These are phyloP conservation scores for Platismatia glauca DNA, from an alignment of 495 filamentous ascomycete genomes.

Conservation along the genomic window DNA sequence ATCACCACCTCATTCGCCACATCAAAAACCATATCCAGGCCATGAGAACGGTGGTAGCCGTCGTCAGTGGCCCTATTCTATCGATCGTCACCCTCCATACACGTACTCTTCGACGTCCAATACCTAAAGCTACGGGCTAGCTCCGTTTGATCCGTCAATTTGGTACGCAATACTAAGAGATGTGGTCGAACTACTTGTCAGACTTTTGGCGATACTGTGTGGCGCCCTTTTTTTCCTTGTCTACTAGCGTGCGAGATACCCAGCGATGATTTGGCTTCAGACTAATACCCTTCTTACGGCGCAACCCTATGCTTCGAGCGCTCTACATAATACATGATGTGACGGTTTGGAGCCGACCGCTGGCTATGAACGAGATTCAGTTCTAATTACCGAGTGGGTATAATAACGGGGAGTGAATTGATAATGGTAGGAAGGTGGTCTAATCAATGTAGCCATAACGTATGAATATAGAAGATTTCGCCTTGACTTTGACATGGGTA, in stretches of 20 bases:
- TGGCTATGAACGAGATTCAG: not conserved
- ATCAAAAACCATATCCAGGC: not conserved
- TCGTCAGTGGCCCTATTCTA: not conserved
- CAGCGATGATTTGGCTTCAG: slow-evolving; percentile 15
- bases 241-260: slow-evolving; percentile 14
- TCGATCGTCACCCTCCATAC: not conserved
- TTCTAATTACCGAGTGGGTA: not conserved
- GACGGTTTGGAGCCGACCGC: slow-evolving; percentile 1
- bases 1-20: not conserved
- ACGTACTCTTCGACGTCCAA: not conserved
- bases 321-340: slow-evolving; percentile 5
- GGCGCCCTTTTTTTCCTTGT: slow-evolving; percentile 4
- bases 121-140: not conserved
- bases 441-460: not conserved
- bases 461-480: not conserved
- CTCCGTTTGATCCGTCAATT: not conserved
- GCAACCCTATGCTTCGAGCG: slow-evolving; percentile 6
- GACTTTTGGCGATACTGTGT: not conserved
- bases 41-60: not conserved
- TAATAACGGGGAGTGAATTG: not conserved
- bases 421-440: not conserved
- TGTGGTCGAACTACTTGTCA: not conserved
- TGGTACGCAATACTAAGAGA: not conserved
- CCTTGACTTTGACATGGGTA: not conserved
- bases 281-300: slow-evolving; percentile 9